Percentiles rank a stretch among this genome's conserved stretches.
Conservation (phyloP, 2,329 filamentous ascomycete species). For the Biscogniauxia sp. region DNA sequence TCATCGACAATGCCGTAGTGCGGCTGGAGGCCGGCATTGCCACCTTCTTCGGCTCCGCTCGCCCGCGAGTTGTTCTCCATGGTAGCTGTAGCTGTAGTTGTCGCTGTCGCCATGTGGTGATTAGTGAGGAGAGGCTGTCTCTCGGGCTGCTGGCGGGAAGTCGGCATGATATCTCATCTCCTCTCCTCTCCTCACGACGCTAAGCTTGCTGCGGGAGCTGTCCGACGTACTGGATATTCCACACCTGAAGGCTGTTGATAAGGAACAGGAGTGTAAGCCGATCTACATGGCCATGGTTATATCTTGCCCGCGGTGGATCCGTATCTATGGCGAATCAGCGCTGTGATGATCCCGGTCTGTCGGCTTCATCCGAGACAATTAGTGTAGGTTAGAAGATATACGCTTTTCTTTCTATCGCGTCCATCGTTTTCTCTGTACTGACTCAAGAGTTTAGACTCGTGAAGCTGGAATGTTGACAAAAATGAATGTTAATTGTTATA, state of each 20-base stretch:
- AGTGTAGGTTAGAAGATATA: no score
- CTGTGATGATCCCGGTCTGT: neutral
- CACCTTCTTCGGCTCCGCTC: no score
- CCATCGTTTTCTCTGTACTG: no score
- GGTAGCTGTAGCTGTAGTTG: neutral
- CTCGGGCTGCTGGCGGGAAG: neutral
- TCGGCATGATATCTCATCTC: neutral
- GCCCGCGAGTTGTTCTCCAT: neutral
- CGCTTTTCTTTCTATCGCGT: no score
- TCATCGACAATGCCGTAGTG: slow-evolving; percentile 2
- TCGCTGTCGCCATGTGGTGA: neutral
- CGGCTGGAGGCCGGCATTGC: no score
- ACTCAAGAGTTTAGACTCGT: no score
- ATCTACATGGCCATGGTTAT: neutral
- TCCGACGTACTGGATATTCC: neutral
- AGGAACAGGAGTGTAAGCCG: neutral
- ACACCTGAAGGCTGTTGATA: neutral
- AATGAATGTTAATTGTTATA: no score
- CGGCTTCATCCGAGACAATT: neutral
- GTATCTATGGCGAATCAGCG: neutral
- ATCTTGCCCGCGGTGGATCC: neutral
- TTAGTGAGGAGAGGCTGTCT: neutral
- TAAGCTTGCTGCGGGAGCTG: neutral
- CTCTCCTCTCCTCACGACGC: neutral
- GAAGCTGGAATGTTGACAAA: no score